Base-by-base conservation (phyloP, 495 filamentous ascomycete genomes). In the Elasticomyces elasticus region DNA sequence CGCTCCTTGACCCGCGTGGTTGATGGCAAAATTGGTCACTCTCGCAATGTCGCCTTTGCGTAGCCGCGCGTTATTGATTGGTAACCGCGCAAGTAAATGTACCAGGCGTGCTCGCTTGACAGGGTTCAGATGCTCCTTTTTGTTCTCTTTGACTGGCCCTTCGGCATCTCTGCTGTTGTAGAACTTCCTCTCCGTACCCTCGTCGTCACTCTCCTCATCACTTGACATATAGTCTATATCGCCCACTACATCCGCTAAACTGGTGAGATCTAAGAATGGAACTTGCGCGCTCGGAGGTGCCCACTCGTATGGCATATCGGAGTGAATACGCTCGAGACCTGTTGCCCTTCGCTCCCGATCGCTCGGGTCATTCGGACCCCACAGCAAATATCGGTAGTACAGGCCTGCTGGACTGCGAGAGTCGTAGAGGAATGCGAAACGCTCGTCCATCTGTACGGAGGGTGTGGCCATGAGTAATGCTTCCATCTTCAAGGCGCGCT, bases 341-440 rank as follows among this genome's bases (percentile, higher is more conserved):
- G 30, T 38, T 55, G 24, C 49, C 53, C 50, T 43, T 48, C 25
- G 65, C 56, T 52, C 61, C 49, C 10, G 54, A 26, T 62, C 68
- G 42, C 60, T 4, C 76, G 79, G 1, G 87, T 89, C 30, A 89
- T 72, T 25, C 89, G 75, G 58, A 9, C 89, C 80, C 89, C 87
- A 96, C 49, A 96, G 62, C 46, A 86, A 84, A 86, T 87, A 96
- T 15, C 90, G 80, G 68, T 95, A 96, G 73, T 87, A 96, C 2
- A 94, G 77, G 2, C 87, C 90, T 5, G 83, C 87, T 47, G 80
- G 69, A 60, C 86, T 88, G 45, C 87, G 76, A 25, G 91, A 74
- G 67, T 99, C 86, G 84, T 85, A 99, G 2, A 99, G 68, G 86
- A 88, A 99, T 0, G 88, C 85, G 82, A 89, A 99, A 64, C 83